A percentile compares a stretch with the other conserved stretches of the same genome.
phyloP scores from a whole-genome alignment of 768 basidiomycete species.

The Exidia glandulosa region DNA sequence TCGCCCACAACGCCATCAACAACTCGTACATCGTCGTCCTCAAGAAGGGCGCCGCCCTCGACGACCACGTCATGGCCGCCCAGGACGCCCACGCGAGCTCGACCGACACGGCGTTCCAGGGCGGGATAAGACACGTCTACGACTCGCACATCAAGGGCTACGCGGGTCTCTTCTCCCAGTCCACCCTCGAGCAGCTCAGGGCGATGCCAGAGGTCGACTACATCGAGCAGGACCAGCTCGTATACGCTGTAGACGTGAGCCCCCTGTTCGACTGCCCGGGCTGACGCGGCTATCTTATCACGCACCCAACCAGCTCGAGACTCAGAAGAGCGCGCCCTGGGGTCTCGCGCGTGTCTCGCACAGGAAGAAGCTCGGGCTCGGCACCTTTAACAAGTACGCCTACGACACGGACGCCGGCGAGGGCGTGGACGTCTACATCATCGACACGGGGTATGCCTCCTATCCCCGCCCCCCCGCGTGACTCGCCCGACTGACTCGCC shows the following conservation, averaged over 20 bases:
- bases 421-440: conserved; percentile 75
- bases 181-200: conserved; percentile 65
- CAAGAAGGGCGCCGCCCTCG: conserved; percentile 49
- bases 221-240: conserved; percentile 88
- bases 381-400: conserved; percentile 77
- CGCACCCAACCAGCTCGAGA: conserved; percentile 1
- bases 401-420: conserved; percentile 66
- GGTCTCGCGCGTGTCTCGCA: conserved; percentile 95
- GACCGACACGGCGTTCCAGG: conserved; percentile 30
- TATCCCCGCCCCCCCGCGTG: neutral
- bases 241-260: conserved; percentile 52
- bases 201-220: conserved; percentile 82
- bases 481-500: conserved; percentile 41
- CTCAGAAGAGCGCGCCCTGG: conserved; percentile 28
- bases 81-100: conserved; percentile 46
- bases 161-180: conserved; percentile 63
- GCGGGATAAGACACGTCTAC: conserved; percentile 68
- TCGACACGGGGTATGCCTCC: conserved; percentile 25
- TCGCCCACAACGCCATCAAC: conserved; percentile 56
- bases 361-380: conserved; percentile 57
- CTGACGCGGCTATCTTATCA: conserved; percentile 8
- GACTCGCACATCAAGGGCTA: conserved; percentile 61
- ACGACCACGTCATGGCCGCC: conserved; percentile 74
- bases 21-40: conserved; percentile 94
- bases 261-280: neutral